Conservation (phyloP, 2,329 filamentous ascomycete genomes). For the Beauveria sp. region DNA sequence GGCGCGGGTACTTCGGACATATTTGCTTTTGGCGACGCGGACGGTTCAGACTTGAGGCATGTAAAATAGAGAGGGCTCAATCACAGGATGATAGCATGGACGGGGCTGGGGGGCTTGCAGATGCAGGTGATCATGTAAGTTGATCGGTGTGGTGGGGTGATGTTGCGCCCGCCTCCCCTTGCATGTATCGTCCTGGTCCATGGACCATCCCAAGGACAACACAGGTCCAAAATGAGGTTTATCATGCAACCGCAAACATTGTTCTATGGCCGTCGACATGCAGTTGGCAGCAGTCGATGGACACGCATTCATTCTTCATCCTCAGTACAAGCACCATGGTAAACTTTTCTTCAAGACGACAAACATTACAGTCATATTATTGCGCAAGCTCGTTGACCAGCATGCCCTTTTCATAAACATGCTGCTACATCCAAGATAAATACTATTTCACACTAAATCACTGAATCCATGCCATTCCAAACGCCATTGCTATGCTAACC, state of each 20-base stretch:
- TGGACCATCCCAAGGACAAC: not conserved
- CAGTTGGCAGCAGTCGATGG: not conserved
- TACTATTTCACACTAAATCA: not conserved
- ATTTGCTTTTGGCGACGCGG: not conserved
- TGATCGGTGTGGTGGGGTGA: slow-evolving; percentile 6
- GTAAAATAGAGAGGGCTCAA: not conserved
- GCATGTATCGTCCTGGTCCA: not conserved
- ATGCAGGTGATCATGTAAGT: slow-evolving; percentile 8
- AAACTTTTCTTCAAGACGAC: not conserved
- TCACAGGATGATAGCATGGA: not conserved
- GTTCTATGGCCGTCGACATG: not conserved
- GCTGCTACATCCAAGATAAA: slow-evolving; percentile 1
- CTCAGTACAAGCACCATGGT: too few species aligned
- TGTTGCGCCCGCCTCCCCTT: not conserved
- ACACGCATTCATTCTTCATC: too few species aligned
- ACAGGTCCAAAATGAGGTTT: not conserved
- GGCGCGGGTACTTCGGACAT: not conserved
- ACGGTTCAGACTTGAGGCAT: not conserved
- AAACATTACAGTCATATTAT: not conserved
- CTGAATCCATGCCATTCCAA: not conserved
- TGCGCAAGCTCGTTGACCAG: not conserved
- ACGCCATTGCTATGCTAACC: slow-evolving; percentile 9
- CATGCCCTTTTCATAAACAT: not conserved
- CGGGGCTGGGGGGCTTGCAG: not conserved
- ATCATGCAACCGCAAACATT: not conserved